Conservation (phyloP, 768 basidiomycete genomes). For the Boletellus ananiceps region DNA sequence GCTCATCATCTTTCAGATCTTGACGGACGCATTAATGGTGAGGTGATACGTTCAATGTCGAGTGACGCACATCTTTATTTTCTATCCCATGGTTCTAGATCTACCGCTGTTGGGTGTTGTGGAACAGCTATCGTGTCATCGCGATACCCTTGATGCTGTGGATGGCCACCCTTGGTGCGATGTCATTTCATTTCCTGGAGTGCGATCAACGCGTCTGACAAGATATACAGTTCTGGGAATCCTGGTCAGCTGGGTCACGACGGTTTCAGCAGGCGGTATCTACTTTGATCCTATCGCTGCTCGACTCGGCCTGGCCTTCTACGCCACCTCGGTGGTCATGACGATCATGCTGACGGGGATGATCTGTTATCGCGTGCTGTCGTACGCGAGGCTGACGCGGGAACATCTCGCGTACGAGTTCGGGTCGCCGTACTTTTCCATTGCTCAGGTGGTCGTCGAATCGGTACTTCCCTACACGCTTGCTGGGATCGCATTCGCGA, state of each 20-base stretch:
- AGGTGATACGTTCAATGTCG: constrained; percentile 1
- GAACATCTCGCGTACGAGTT: background rate
- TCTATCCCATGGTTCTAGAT: constrained; percentile 21
- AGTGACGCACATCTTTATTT: background rate
- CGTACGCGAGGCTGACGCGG: background rate
- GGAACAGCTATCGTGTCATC: constrained; percentile 17
- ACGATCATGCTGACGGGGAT: background rate
- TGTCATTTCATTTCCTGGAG: background rate
- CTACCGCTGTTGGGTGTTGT: constrained; percentile 34
- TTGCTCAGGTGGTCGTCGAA: constrained; percentile 5
- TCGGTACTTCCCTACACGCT: constrained; percentile 8
- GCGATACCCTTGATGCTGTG: constrained; percentile 14
- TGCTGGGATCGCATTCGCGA: constrained; percentile 3
- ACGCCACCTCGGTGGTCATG: background rate
- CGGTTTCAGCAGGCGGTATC: background rate
- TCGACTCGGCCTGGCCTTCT: constrained; percentile 1
- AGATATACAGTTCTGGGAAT: constrained; percentile 5
- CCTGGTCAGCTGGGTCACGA: background rate
- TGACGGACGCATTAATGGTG: constrained; percentile 27
- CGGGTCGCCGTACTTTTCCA: constrained; percentile 3
- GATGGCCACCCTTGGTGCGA: constrained; percentile 11
- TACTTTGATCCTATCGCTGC: background rate
- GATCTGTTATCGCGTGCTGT: constrained; percentile 7
- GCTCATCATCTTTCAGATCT: constrained; percentile 25
- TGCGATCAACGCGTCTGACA: background rate